phyloP scores from a whole-genome alignment of 176 grass and related monocot species.

The Phyllostachys edulis region DNA sequence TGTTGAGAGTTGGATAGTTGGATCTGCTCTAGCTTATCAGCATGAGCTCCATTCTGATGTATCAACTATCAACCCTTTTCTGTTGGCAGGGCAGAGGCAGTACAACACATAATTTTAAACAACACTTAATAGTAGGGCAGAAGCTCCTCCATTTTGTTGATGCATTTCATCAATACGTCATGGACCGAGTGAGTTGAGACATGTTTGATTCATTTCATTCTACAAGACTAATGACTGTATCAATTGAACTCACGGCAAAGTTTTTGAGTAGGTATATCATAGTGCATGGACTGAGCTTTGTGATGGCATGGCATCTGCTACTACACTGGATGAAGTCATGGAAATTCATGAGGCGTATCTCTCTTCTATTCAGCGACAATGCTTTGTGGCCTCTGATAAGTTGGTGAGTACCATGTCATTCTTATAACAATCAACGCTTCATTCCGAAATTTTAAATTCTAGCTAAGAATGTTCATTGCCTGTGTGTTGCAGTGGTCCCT shows the following conservation, averaged over 20 bases:
- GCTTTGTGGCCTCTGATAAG: constrained; percentile 88
- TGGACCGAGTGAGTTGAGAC: constrained; percentile 65
- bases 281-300: constrained; percentile 96
- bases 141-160: constrained; percentile 95
- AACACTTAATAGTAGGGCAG: constrained; percentile 87
- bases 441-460: not conserved
- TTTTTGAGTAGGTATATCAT: constrained; percentile 70
- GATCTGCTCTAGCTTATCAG: constrained; percentile 15
- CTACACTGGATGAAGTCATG: constrained; percentile 90
- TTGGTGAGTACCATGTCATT: constrained; percentile 46
- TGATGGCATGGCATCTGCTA: constrained; percentile 64
- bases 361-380: constrained; percentile 89
- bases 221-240: not conserved
- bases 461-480: not conserved
- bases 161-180: constrained; percentile 90
- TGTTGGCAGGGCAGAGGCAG: constrained; percentile 53
- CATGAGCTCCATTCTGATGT: constrained; percentile 6
- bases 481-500: constrained; percentile 63
- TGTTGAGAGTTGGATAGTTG: not conserved
- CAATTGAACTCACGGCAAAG: constrained; percentile 6
- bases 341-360: constrained; percentile 92
- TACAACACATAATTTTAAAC: constrained; percentile 57
- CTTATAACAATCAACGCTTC: not conserved
- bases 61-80: constrained; percentile 25
- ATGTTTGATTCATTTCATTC: not conserved